Evolutionary conservation across 1,139 yeast genomes (phyloP).

Genomic region (Scheffersomyces illinoinensis): DNA sequence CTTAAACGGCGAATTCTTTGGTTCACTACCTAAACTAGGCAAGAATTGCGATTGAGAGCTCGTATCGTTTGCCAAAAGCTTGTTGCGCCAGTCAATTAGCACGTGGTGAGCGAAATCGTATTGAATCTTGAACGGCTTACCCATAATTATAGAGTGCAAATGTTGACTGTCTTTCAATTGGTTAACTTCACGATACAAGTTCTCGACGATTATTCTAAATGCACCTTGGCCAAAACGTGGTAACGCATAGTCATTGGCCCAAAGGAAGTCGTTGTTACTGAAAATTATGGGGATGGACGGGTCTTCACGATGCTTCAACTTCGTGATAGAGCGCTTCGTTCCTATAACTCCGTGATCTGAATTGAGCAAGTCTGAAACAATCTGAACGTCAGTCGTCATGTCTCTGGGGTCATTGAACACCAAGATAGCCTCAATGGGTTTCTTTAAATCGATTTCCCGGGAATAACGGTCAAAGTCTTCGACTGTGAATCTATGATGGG

Average conservation of each 20-base stretch:
- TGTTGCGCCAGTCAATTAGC: constrained; percentile 58
- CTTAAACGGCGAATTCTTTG: constrained; percentile 44
- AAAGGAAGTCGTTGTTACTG: constrained; percentile 83
- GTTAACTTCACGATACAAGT: constrained; percentile 61
- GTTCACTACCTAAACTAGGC: constrained; percentile 40
- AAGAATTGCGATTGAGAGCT: constrained; percentile 20
- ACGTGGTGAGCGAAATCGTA: constrained; percentile 83
- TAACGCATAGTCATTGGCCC: constrained; percentile 82
- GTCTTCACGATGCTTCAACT: constrained; percentile 15
- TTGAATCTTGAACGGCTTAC: constrained; percentile 81
- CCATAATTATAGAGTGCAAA: constrained; percentile 64
- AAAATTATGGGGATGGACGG: constrained; percentile 82
- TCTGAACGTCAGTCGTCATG: constrained; percentile 82
- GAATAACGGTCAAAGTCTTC: constrained; percentile 53
- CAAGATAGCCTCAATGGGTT: constrained; percentile 73
- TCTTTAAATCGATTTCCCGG: constrained; percentile 25
- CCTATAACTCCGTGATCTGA: constrained; percentile 68
- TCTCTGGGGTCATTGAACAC: constrained; percentile 93
- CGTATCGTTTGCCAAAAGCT: constrained; percentile 25
- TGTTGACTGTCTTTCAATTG: constrained; percentile 36
- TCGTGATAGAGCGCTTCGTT: constrained; percentile 44
- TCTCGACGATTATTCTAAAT: constrained; percentile 64
- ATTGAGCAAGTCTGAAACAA: constrained; percentile 69
- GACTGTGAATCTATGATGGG: constrained; percentile 60
- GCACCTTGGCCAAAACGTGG: constrained; percentile 96